A percentile compares a stretch with the other conserved stretches of the same genome.
Conservation (phyloP, 1,284 basidiomycete species). For the Trichosporon asahii region DNA sequence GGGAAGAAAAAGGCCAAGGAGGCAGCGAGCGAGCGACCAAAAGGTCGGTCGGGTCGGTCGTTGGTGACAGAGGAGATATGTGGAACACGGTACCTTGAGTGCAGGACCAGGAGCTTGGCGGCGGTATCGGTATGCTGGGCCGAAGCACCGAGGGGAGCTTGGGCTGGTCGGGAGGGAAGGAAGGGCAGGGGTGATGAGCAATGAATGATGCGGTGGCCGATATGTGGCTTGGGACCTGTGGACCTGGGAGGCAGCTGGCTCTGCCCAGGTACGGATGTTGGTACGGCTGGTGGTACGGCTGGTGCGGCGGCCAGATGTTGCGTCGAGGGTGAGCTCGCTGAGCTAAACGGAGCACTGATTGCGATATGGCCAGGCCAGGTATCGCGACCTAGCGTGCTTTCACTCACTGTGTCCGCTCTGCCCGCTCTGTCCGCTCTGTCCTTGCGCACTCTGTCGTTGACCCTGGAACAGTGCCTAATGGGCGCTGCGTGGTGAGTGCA, state of each 20-base stretch:
- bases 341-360: neutral
- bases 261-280: neutral
- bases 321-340: neutral
- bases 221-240: conserved; percentile 2
- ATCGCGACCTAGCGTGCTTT: neutral
- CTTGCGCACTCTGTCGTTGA: neutral
- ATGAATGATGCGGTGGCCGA: neutral
- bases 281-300: neutral
- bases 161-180: neutral
- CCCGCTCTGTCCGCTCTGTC: neutral
- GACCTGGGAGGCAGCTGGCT: neutral
- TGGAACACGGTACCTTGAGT: neutral
- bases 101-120: neutral
- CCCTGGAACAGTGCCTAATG: neutral
- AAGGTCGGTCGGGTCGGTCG: neutral
- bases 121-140: neutral
- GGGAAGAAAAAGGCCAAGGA: neutral
- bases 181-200: neutral
- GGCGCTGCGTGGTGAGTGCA: conserved; percentile 2
- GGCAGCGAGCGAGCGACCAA: neutral
- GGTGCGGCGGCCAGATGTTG: neutral
- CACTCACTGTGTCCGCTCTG: neutral
- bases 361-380: neutral
- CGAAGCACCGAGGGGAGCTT: neutral
- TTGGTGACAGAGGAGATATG: neutral